Percentiles rank a stretch among this genome's conserved stretches.
These are phyloP conservation scores for Reticulascus tulasneorum DNA, from an alignment of 2,329 filamentous ascomycete species.

Conservation along the genomic window DNA sequence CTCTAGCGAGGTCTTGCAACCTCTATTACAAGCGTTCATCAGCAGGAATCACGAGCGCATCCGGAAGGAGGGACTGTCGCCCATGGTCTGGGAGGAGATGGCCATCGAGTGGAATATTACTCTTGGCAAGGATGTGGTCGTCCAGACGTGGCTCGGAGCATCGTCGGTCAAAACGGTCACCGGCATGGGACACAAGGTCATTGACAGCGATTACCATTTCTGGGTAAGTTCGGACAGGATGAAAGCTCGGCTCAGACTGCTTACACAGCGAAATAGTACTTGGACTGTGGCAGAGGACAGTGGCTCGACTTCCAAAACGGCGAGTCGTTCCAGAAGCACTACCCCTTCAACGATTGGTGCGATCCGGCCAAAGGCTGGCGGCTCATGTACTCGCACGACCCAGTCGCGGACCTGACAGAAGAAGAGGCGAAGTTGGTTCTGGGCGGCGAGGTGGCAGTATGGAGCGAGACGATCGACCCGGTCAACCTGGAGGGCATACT, in stretches of 20 bases:
- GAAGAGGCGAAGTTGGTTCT: slow-evolving; percentile 64
- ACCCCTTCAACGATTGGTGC: slow-evolving; percentile 80
- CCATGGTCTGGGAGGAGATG: slow-evolving; percentile 89
- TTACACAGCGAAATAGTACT: slow-evolving; percentile 49
- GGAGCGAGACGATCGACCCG: slow-evolving; percentile 75
- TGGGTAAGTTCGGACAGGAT: slow-evolving; percentile 52
- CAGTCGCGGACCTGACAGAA: slow-evolving; percentile 57
- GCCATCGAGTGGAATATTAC: slow-evolving; percentile 73
- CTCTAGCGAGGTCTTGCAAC: slow-evolving; percentile 59
- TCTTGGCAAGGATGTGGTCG: slow-evolving; percentile 64
- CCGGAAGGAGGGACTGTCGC: slow-evolving; percentile 59
- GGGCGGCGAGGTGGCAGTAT: slow-evolving; percentile 78
- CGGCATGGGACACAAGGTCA: slow-evolving; percentile 62
- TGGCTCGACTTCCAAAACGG: slow-evolving; percentile 70
- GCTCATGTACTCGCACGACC: slow-evolving; percentile 76
- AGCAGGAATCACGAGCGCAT: slow-evolving; percentile 66
- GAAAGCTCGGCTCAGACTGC: no score
- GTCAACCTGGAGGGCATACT: slow-evolving; percentile 71
- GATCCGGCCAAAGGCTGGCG: slow-evolving; percentile 77
- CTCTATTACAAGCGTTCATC: slow-evolving; percentile 75
- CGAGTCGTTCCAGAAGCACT: slow-evolving; percentile 46
- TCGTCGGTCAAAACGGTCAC: slow-evolving; percentile 58
- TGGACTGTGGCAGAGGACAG: slow-evolving; percentile 77
- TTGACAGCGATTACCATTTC: slow-evolving; percentile 72
- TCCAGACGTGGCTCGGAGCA: slow-evolving; percentile 74